Base-by-base conservation (phyloP, 148 eudicot species). In the Dysphania ambrosioides region DNA sequence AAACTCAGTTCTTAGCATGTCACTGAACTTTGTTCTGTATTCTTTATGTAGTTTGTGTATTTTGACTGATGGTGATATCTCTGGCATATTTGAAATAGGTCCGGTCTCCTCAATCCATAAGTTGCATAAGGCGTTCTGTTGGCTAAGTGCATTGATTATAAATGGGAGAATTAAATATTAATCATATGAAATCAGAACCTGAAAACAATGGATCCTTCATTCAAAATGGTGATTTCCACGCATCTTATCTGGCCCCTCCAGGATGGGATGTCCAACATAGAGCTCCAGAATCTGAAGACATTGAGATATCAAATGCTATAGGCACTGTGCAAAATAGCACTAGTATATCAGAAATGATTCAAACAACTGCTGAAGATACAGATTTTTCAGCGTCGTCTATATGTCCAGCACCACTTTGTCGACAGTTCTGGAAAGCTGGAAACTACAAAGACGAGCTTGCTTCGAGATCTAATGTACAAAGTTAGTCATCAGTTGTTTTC, bases 371-470 rank as follows among this genome's bases (percentile, higher is more conserved):
- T 72, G 88, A 87, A 71, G 88, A 86, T 70, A 71, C 87, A 32
- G 74, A 79, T 86, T 84, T 70, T 71, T 81, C 91, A 49, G 71
- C 84, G 27, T 86, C 89, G 35, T 81, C 93, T 40, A 51, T 87
- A 68, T 81, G 86, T 76, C 85, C 95, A 15, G 97, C 93, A 60
- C 98, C 98, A 32, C 65, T 93, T 57, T 89, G 95, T 82, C 94
- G 98, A 65, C 97, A 93, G 71, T 93, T 93, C 75, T 93, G 98
- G 98, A 93, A 82, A 87, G 90, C 97, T 77, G 97, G 97, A 77
- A 78, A 87, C 76, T 93, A 93, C 72, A 82, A 86, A 18, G 87
- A 87, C 57, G 76, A 71, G 57, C 78, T 77, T 75, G 58, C 79
- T 57, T 76, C 85, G 16, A 89, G 82, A 77, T 75, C 93, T 44